A percentile compares a stretch with the other conserved stretches of the same genome.
phyloP scores from a whole-genome alignment of 352 stramenopile genomes.

The Thraustochytrium sp. region DNA sequence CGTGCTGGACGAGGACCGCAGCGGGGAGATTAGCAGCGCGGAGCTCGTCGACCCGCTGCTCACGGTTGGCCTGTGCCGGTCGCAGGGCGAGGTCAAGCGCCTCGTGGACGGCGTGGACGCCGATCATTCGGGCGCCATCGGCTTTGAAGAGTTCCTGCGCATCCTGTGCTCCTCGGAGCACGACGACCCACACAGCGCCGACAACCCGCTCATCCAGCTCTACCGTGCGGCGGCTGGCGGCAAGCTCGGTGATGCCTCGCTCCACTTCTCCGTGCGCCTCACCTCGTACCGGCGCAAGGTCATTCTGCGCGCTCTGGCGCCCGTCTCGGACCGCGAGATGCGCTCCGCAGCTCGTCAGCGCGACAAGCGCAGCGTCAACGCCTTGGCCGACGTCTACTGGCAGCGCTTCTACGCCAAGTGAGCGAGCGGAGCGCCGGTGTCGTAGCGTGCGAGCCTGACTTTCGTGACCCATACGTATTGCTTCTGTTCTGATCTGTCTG shows the following conservation, averaged over 20 bases:
- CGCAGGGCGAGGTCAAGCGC: conserved; percentile 58
- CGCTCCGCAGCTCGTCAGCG: neutral
- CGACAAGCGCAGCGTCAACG: neutral
- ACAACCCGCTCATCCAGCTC: conserved; percentile 11
- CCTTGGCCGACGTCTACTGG: neutral
- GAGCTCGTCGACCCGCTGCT: conserved; percentile 75
- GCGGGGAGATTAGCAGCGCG: conserved; percentile 65
- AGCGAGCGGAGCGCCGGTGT: too few relatives aligned
- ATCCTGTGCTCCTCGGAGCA: neutral
- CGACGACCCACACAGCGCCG: neutral
- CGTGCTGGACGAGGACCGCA: conserved; percentile 71
- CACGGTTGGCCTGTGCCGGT: conserved; percentile 63
- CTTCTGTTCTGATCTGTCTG: too few relatives aligned
- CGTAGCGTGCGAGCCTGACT: too few relatives aligned
- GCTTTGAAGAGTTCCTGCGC: conserved; percentile 36
- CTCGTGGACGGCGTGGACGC: conserved; percentile 67
- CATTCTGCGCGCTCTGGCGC: conserved; percentile 20
- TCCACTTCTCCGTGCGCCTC: neutral
- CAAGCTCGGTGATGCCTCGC: neutral
- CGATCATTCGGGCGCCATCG: conserved; percentile 46
- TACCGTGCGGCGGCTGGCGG: conserved; percentile 6
- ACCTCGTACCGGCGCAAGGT: conserved; percentile 14
- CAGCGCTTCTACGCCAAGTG: too few relatives aligned
- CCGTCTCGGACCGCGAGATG: neutral
- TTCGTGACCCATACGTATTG: too few relatives aligned